Base-by-base conservation (phyloP, 352 stramenopile genomes). In the Pythium diclinum region DNA sequence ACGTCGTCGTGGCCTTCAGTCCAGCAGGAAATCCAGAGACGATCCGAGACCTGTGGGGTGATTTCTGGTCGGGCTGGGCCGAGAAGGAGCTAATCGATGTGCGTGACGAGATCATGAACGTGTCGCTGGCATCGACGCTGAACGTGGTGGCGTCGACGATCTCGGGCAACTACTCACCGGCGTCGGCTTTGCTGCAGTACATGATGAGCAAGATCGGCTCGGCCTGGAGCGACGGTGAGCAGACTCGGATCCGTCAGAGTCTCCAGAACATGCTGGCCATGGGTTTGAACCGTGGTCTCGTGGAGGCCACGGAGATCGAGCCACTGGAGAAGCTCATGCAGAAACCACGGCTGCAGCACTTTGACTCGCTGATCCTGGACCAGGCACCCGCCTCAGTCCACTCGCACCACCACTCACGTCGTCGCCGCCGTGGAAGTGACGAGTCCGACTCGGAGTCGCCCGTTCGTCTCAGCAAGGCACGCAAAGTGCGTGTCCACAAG, bases 191-290 rank as follows among this genome's bases (percentile, higher is more conserved):
- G 23, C 54, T 94, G 30, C 82, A 87, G 67, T 94, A 82, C 59
- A 92, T 94, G 80, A 87, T 77, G 70, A 88, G 82, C 68, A 94
- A 94, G 64, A 82, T 94, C 25, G 83, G 85, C 28, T 76, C 79
- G 56, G 84, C 86, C 1, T 95, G 86, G 86, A 89, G 77, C 21
- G 85, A 95, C 19, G 86, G 86, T 30, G 86, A 95, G 69, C 79
- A 92, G 48, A 95, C 86, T 32, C 84, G 86, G 16, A 84, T 95
- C 63, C 84, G 86, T 13, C 86, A 95, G 61, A 90, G 83, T 61
- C 83, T 95, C 17, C 81, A 93, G 70, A 95, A 95, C 64, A 95
- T 95, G 83, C 88, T 93, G 48, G 77, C 84, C 3, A 75, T 91
- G 42, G 81, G 76, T 13, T 65, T 93, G n/a, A 84, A 93, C 75